Percentiles rank a stretch among this genome's conserved stretches.
Conservation (phyloP, 305 asterid species). For the Caryopteris hybrid region DNA sequence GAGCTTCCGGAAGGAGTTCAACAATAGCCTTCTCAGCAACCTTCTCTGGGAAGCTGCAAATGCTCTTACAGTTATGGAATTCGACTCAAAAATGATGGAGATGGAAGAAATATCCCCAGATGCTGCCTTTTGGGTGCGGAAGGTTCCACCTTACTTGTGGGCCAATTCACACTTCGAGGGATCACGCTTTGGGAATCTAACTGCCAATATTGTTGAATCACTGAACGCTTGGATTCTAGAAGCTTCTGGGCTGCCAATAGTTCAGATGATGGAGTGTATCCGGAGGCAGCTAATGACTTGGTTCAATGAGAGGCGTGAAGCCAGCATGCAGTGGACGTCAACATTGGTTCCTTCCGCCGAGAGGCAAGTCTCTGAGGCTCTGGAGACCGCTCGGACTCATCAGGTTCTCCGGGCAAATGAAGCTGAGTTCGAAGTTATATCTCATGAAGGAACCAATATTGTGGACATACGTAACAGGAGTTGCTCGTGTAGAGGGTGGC, state of each 20-base stretch:
- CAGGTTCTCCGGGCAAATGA: conserved; percentile 62
- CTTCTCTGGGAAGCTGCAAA: conserved; percentile 68
- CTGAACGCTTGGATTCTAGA: conserved; percentile 55
- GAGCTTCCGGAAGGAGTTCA: conserved; percentile 60
- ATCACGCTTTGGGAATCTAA: conserved; percentile 48
- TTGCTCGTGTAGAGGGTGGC: conserved; percentile 64
- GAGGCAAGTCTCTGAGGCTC: conserved; percentile 54
- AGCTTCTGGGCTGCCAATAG: conserved; percentile 66
- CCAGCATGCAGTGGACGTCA: conserved; percentile 63
- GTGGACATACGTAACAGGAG: conserved; percentile 54
- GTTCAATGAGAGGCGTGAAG: conserved; percentile 67
- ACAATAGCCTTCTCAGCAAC: conserved; percentile 47
- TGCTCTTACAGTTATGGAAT: conserved; percentile 44
- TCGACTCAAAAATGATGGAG: conserved; percentile 41
- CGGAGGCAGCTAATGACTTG: conserved; percentile 73
- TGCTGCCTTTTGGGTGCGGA: conserved; percentile 55
- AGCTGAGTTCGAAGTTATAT: conserved; percentile 61
- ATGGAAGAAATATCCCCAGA: conserved; percentile 55
- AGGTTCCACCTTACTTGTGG: conserved; percentile 56
- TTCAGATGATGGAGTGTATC: conserved; percentile 76
- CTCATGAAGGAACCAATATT: conserved; percentile 46
- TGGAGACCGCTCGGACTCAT: conserved; percentile 45
- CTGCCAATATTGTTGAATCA: conserved; percentile 47
- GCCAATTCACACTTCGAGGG: conserved; percentile 59
- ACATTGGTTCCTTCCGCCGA: conserved; percentile 60